phyloP scores from a whole-genome alignment of 2,329 filamentous ascomycete genomes.

The Tolypocladium inflatum region DNA sequence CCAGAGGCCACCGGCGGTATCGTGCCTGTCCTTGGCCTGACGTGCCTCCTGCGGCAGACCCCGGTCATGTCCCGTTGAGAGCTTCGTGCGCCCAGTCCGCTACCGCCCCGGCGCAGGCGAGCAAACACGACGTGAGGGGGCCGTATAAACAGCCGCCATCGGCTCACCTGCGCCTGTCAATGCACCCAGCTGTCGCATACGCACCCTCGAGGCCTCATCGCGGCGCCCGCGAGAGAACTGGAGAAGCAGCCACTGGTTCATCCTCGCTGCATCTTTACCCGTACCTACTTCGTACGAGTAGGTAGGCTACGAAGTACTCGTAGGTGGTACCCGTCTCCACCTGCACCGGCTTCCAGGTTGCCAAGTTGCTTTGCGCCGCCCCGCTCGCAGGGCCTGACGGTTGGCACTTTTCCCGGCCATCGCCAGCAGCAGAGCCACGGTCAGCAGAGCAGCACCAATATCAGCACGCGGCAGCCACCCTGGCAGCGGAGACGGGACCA shows the following conservation, averaged over 20 bases:
- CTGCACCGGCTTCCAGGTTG: background rate
- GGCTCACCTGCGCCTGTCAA: background rate
- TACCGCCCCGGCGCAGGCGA: background rate
- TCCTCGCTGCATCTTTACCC: background rate
- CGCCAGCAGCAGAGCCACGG: background rate
- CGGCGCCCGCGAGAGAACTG: background rate
- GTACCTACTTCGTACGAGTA: no score
- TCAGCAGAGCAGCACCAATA: background rate
- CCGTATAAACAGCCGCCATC: background rate
- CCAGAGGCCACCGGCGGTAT: background rate
- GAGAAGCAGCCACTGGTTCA: background rate
- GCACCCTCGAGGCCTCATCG: background rate
- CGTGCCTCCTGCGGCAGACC: background rate
- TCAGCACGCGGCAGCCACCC: background rate
- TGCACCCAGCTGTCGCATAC: background rate
- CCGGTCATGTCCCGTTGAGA: background rate
- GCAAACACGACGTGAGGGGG: background rate
- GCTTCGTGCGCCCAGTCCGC: background rate
- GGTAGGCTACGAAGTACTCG: no score
- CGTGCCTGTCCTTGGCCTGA: background rate
- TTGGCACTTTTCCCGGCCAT: background rate
- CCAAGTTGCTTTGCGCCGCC: no score
- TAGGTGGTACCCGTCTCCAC: background rate
- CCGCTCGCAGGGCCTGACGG: no score
- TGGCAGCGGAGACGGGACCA: background rate